These are phyloP conservation scores for Beverwykella pulmonaria DNA, from an alignment of 495 filamentous ascomycete species.

Conservation along the genomic window DNA sequence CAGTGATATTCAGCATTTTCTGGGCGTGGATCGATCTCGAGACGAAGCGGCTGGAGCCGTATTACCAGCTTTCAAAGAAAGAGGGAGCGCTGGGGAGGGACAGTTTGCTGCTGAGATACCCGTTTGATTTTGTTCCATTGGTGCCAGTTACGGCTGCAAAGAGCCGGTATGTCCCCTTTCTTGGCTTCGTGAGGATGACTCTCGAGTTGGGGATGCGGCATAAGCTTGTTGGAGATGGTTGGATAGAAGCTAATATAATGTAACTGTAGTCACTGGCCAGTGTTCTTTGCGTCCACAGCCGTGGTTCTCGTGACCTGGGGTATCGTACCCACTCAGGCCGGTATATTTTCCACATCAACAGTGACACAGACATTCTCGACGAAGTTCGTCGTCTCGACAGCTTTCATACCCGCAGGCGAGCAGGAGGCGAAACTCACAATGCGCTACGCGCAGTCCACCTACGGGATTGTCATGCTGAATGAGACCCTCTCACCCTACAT, in stretches of 20 bases:
- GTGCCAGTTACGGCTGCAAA: constrained; percentile 50
- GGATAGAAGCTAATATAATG: background rate
- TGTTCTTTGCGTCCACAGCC: constrained; percentile 47
- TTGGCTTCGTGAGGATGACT: background rate
- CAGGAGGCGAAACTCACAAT: constrained; percentile 38
- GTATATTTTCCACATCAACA: constrained; percentile 44
- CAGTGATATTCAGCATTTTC: constrained; percentile 50
- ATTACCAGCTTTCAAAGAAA: constrained; percentile 49
- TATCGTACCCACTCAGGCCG: constrained; percentile 50
- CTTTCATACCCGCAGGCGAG: constrained; percentile 34
- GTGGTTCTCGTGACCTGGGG: constrained; percentile 52
- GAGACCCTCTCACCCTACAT: constrained; percentile 49
- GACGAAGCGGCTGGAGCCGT: constrained; percentile 53
- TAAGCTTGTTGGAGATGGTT: too few relatives aligned
- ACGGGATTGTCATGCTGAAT: constrained; percentile 45
- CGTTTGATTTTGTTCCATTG: constrained; percentile 53
- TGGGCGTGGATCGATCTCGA: constrained; percentile 55
- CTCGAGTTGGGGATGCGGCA: background rate
- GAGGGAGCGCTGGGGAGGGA: constrained; percentile 47
- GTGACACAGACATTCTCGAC: constrained; percentile 20
- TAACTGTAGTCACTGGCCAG: constrained; percentile 49
- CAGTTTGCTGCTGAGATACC: constrained; percentile 54
- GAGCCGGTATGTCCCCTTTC: constrained; percentile 38
- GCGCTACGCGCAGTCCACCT: constrained; percentile 46
- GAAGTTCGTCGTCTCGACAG: constrained; percentile 24